A percentile compares a stretch with the other conserved stretches of the same genome.
Evolutionary conservation across 2,329 filamentous ascomycete species (phyloP).

Genomic region (Lecanicillium sp.): DNA sequence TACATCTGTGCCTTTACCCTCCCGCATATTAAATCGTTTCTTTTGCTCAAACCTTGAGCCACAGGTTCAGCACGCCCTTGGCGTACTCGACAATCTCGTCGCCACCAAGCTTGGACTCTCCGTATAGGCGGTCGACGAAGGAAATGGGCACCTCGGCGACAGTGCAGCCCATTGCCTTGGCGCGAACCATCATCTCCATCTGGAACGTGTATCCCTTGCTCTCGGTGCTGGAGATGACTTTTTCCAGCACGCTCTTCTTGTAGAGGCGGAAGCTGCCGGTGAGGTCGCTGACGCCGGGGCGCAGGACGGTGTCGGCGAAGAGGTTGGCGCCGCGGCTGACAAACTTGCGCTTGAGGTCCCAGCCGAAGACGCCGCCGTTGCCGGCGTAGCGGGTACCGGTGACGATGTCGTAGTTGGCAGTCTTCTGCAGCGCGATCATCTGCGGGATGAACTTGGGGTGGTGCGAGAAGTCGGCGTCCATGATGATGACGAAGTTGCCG

Average conservation of each 20-base stretch:
- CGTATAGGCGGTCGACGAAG: conserved; percentile 93
- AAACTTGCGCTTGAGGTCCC: conserved; percentile 88
- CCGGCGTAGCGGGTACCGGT: conserved; percentile 93
- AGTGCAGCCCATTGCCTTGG: conserved; percentile 90
- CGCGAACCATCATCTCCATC: conserved; percentile 99
- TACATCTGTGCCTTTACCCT: not conserved
- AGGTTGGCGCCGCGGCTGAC: conserved; percentile 85
- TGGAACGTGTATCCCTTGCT: conserved; percentile 98
- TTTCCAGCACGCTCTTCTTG: conserved; percentile 82
- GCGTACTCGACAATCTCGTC: conserved; percentile 96
- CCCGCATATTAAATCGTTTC: not conserved
- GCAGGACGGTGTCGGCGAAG: conserved; percentile 89
- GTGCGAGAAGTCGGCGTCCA: conserved; percentile 99
- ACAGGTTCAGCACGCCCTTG: conserved; percentile 73
- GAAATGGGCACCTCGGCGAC: conserved; percentile 94
- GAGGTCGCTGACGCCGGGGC: conserved; percentile 90
- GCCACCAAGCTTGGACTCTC: conserved; percentile 88
- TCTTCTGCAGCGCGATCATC: conserved; percentile 80
- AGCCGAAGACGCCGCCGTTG: conserved; percentile 85
- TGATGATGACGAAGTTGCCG: conserved; percentile 97
- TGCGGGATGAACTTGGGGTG: conserved; percentile 97
- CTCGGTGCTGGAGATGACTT: conserved; percentile 84
- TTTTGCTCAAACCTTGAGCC: conserved; percentile 61
- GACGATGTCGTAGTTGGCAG: conserved; percentile 85
- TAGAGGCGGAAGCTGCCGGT: conserved; percentile 94